Evolutionary conservation across 1,284 basidiomycete genomes (phyloP).

Genomic region (Vanrija humicola): DNA sequence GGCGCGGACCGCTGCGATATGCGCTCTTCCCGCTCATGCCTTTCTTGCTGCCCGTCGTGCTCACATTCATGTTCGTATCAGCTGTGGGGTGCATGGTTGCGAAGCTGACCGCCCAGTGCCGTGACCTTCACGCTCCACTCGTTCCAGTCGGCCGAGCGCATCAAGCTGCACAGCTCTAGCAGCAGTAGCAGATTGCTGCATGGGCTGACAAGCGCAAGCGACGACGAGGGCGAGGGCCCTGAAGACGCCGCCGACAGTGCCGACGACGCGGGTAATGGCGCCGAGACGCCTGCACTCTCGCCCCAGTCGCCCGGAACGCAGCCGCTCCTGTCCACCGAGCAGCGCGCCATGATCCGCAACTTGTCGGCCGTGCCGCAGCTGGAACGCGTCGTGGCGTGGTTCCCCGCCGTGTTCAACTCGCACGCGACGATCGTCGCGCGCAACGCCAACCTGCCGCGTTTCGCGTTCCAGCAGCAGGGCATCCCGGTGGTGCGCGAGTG

Average conservation of each 20-base stretch:
- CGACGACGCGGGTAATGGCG: not conserved
- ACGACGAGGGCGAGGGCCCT: not conserved
- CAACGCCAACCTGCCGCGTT: conserved; percentile 10
- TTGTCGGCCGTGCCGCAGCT: conserved; percentile 31
- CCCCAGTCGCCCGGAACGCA: conserved; percentile 4
- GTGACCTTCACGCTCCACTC: conserved; percentile 29
- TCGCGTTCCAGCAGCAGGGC: conserved; percentile 32
- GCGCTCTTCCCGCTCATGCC: conserved; percentile 28
- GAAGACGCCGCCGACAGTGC: not conserved
- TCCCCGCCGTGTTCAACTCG: conserved; percentile 39
- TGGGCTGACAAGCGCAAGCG: not conserved
- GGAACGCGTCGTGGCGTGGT: conserved; percentile 40
- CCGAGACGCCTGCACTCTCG: not conserved
- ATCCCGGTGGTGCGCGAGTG: conserved; percentile 28
- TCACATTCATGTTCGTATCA: conserved; percentile 27
- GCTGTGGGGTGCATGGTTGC: not conserved
- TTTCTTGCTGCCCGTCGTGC: conserved; percentile 29
- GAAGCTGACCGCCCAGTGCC: conserved; percentile 9
- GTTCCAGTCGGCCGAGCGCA: conserved; percentile 24
- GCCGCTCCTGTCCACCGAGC: conserved; percentile 27
- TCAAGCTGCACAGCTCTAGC: not conserved
- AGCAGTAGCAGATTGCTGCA: not conserved
- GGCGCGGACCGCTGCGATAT: conserved; percentile 32
- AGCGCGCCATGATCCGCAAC: conserved; percentile 32
- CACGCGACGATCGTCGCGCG: conserved; percentile 41